Evolutionary conservation across 345 rosid species (phyloP).

Genomic region (Corchorus capsularis): DNA sequence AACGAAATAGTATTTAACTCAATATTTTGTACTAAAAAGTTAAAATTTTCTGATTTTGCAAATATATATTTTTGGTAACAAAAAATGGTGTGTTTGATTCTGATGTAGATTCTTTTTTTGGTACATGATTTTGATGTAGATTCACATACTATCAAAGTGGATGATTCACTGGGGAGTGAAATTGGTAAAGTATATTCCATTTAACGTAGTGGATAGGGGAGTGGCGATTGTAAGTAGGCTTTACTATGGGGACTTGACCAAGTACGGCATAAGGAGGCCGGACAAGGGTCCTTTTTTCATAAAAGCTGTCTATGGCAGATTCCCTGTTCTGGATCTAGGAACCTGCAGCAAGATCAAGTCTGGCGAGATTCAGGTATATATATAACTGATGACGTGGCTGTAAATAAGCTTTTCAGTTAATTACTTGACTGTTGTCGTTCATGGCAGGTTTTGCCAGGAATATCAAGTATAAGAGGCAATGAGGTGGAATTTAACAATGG

Average conservation of each 20-base stretch:
- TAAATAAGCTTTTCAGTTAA: no score
- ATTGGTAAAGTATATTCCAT: constrained; percentile 39
- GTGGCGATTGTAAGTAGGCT: constrained; percentile 41
- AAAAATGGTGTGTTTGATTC: no score
- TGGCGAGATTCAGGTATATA: constrained; percentile 54
- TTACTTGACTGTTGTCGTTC: not conserved
- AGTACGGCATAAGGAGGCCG: constrained; percentile 37
- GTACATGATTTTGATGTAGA: constrained; percentile 42
- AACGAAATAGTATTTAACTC: no score
- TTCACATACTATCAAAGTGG: constrained; percentile 55
- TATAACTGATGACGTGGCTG: no score
- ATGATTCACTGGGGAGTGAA: constrained; percentile 37
- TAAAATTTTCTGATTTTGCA: no score
- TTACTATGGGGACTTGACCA: constrained; percentile 51
- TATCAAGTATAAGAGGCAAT: constrained; percentile 46
- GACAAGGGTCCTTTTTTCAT: constrained; percentile 35
- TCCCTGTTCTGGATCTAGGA: constrained; percentile 39
- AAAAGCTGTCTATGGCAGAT: constrained; percentile 36
- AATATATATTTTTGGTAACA: no score
- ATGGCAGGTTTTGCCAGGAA: constrained; percentile 52
- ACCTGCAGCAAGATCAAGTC: constrained; percentile 38
- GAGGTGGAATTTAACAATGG: constrained; percentile 48
- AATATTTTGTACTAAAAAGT: no score
- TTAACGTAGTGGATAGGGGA: constrained; percentile 40
- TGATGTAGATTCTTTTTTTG: constrained; percentile 59